Evolutionary conservation across 257 asterid species (phyloP).

Genomic region (Capsicum chinense): DNA sequence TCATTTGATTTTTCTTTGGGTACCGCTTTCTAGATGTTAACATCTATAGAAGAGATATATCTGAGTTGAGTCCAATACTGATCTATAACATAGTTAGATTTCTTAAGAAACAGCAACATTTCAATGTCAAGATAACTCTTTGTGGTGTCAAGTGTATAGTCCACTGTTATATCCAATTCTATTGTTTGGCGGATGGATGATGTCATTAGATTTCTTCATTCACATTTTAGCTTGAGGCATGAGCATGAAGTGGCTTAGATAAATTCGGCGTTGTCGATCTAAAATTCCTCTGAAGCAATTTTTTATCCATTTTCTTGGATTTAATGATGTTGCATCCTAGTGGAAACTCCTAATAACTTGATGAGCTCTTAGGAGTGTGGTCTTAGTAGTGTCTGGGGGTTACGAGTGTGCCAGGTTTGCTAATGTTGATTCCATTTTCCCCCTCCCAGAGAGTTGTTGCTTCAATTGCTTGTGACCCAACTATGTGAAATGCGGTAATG

Average conservation of each 20-base stretch:
- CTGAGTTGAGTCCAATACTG: too few species aligned
- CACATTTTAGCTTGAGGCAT: background rate
- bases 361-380: background rate
- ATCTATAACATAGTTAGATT: too few species aligned
- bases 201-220: background rate
- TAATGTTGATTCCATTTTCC: background rate
- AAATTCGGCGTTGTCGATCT: background rate
- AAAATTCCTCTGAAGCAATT: background rate
- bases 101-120: background rate
- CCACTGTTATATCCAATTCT: background rate
- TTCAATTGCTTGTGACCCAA: slow-evolving; percentile 35
- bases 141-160: too few species aligned
- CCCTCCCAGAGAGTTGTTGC: slow-evolving; percentile 30
- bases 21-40: too few species aligned
- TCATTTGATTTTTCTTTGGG: too few species aligned
- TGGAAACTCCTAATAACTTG: background rate
- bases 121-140: background rate
- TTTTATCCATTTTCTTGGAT: background rate
- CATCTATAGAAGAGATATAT: too few species aligned
- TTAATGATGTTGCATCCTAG: background rate
- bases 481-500: slow-evolving; percentile 27
- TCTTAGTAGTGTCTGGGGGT: background rate
- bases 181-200: background rate
- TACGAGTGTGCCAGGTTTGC: background rate
- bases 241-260: background rate